A percentile compares a stretch with the other conserved stretches of the same genome.
phyloP scores from a whole-genome alignment of 2,329 filamentous ascomycete genomes.

The Calonectria henricotiae region DNA sequence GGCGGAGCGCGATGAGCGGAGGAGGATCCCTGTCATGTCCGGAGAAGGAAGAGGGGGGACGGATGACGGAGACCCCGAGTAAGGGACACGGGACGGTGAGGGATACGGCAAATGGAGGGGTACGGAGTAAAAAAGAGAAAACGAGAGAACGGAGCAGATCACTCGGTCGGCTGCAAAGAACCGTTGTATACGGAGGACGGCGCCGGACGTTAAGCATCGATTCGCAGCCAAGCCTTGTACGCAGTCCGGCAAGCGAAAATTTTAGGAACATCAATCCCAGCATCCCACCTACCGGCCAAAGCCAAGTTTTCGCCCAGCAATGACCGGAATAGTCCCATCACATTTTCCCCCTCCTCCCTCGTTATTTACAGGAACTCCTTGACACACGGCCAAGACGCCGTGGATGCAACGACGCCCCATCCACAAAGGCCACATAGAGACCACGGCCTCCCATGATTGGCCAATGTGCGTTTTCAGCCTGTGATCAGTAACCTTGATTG shows the following conservation, averaged over 20 bases:
- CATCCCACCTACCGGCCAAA: neutral
- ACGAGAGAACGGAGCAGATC: constrained; percentile 1
- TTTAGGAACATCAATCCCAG: neutral
- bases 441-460: constrained; percentile 34
- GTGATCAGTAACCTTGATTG: constrained; percentile 36
- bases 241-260: neutral
- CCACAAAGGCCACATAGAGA: neutral
- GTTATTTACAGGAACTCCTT: constrained; percentile 22
- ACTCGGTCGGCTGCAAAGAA: neutral
- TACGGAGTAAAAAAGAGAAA: neutral
- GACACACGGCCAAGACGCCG: constrained; percentile 37
- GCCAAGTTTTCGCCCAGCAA: neutral
- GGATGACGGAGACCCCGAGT: constrained; percentile 18
- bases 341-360: neutral
- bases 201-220: constrained; percentile 7
- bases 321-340: constrained; percentile 3
- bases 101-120: constrained; percentile 10
- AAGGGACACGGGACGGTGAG: constrained; percentile 13
- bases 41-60: constrained; percentile 10
- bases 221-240: constrained; percentile 2
- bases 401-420: constrained; percentile 21
- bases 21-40: constrained; percentile 27
- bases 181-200: constrained; percentile 23
- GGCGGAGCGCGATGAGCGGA: constrained; percentile 32
- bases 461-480: constrained; percentile 18